Conservation (phyloP, 2,329 filamentous ascomycete genomes). For the Verticillium nubilum region DNA sequence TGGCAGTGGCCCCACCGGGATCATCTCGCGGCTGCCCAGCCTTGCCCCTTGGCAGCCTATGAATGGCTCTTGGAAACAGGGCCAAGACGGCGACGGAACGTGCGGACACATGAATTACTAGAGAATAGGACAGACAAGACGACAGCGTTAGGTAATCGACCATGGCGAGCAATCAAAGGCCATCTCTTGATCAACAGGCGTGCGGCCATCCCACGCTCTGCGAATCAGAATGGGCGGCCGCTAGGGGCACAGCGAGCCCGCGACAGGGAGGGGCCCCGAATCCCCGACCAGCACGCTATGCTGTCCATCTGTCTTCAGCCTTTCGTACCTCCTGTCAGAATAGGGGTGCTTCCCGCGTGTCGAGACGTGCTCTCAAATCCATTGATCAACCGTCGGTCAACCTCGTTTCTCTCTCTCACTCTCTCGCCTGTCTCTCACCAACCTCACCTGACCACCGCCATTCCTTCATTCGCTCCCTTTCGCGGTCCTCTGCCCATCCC, state of each 20-base stretch:
- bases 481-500: neutral
- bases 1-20: conserved; percentile 17
- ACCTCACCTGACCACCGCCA: neutral
- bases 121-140: neutral
- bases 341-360: neutral
- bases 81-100: neutral
- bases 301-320: neutral
- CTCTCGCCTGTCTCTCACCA: neutral
- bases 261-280: neutral
- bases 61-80: neutral
- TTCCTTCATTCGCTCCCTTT: neutral
- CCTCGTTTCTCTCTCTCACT: neutral
- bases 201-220: no score
- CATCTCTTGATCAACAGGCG: neutral
- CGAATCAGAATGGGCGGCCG: no score
- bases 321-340: neutral
- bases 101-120: neutral
- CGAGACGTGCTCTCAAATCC: neutral
- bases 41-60: neutral
- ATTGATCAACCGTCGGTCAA: neutral
- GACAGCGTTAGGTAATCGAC: neutral
- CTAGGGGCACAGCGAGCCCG: no score
- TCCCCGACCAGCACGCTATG: neutral
- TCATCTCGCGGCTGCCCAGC: conserved; percentile 34
- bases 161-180: neutral